Conservation (phyloP, 2,329 filamentous ascomycete species). For the Nemania bipapillata region DNA sequence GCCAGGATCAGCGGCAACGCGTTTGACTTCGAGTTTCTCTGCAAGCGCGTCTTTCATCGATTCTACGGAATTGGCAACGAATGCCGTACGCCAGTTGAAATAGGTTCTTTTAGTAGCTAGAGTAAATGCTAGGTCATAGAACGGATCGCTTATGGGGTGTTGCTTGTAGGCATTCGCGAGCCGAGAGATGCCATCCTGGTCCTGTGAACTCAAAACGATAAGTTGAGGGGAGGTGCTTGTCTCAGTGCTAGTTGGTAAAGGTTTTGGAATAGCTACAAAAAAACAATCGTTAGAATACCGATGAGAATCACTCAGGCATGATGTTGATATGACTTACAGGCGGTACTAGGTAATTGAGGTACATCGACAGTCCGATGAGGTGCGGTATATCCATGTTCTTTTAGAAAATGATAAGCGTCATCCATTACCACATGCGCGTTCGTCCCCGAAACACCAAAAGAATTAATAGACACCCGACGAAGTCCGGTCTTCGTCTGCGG, state of each 20-base stretch:
- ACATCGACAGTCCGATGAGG: slow-evolving; percentile 15
- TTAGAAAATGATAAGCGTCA: slow-evolving; percentile 24
- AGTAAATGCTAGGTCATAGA: slow-evolving; percentile 26
- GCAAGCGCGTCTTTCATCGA: slow-evolving; percentile 14
- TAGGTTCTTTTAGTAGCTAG: slow-evolving; percentile 24
- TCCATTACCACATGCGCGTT: slow-evolving; percentile 32
- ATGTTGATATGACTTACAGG: slow-evolving; percentile 1
- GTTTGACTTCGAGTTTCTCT: slow-evolving; percentile 18
- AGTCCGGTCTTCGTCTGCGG: slow-evolving; percentile 20
- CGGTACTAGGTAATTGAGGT: slow-evolving; percentile 4
- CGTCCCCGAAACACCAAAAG: slow-evolving; percentile 29
- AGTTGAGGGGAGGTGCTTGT: slow-evolving; percentile 13
- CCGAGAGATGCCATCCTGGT: slow-evolving; percentile 32
- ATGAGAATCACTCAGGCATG: background rate
- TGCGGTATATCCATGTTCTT: slow-evolving; percentile 15
- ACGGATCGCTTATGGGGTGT: slow-evolving; percentile 4
- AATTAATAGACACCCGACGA: slow-evolving; percentile 33
- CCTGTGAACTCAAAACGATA: slow-evolving; percentile 29
- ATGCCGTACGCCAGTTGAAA: slow-evolving; percentile 29
- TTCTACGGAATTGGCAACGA: slow-evolving; percentile 18
- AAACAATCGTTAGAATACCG: background rate
- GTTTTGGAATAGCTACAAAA: background rate
- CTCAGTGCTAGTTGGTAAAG: background rate
- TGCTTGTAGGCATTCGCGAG: slow-evolving; percentile 22
- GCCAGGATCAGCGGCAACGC: slow-evolving; percentile 13